Conservation (phyloP, 1,139 yeast genomes). For the Taiozyma sp. region DNA sequence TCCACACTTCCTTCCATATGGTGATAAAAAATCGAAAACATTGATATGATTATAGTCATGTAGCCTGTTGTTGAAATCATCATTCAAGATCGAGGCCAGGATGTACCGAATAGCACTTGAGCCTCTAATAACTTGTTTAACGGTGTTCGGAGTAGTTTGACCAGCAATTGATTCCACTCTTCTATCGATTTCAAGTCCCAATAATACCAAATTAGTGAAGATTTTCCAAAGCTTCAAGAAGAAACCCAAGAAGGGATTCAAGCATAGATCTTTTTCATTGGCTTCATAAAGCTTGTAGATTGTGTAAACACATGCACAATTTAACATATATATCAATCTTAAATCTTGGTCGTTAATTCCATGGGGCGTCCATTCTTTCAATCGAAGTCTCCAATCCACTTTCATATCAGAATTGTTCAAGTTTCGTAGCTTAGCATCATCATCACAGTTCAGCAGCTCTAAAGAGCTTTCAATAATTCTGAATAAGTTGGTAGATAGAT, state of each 20-base stretch:
- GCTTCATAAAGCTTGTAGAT: slow-evolving; percentile 43
- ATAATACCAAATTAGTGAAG: slow-evolving; percentile 48
- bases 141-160: slow-evolving; percentile 39
- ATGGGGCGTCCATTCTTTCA: slow-evolving; percentile 50
- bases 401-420: slow-evolving; percentile 39
- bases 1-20: slow-evolving; percentile 50
- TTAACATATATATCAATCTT: slow-evolving; percentile 45
- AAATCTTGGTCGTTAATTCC: slow-evolving; percentile 34
- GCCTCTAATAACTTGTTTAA: slow-evolving; percentile 54
- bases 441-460: slow-evolving; percentile 37
- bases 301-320: slow-evolving; percentile 44
- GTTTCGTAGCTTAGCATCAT: slow-evolving; percentile 39
- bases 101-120: slow-evolving; percentile 57
- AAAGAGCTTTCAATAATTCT: slow-evolving; percentile 39
- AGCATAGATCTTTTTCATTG: slow-evolving; percentile 32
- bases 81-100: slow-evolving; percentile 53
- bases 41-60: slow-evolving; percentile 55
- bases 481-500: slow-evolving; percentile 38
- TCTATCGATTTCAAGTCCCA: slow-evolving; percentile 62
- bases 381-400: slow-evolving; percentile 34
- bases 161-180: slow-evolving; percentile 41
- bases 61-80: slow-evolving; percentile 30
- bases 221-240: slow-evolving; percentile 60
- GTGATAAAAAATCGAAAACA: slow-evolving; percentile 51
- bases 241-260: slow-evolving; percentile 56